Percentiles rank a stretch among this genome's conserved stretches.
Evolutionary conservation across 2,329 filamentous ascomycete species (phyloP).

Genomic region (Aspergillus versicolor): DNA sequence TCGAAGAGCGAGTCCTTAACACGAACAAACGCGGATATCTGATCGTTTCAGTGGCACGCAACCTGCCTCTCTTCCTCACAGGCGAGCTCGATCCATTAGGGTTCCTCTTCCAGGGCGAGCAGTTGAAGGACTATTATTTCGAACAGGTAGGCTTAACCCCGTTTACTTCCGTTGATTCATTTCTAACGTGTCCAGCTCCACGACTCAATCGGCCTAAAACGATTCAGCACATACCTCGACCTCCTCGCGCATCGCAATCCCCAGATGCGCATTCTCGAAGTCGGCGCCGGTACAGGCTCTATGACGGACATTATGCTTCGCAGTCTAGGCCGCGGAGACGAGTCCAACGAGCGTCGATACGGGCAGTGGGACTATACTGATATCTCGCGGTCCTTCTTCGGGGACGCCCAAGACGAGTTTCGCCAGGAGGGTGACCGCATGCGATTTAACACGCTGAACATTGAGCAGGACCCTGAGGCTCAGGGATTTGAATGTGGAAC

Average conservation of each 20-base stretch:
- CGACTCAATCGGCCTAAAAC: neutral
- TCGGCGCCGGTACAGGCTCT: conserved; percentile 16
- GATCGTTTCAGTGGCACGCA: neutral
- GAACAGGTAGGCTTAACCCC: neutral
- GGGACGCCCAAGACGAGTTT: conserved; percentile 10
- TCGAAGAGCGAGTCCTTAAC: neutral
- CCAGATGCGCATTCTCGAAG: conserved; percentile 13
- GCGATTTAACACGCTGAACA: conserved; percentile 15
- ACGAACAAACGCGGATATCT: neutral
- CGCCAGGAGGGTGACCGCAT: conserved; percentile 3
- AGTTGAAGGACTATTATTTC: conserved; percentile 3
- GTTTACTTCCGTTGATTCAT: no score
- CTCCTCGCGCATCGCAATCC: conserved; percentile 14
- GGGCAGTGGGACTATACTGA: conserved; percentile 16
- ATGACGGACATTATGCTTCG: neutral
- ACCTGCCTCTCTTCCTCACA: conserved; percentile 1
- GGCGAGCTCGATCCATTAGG: conserved; percentile 3
- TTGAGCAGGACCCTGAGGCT: conserved; percentile 16
- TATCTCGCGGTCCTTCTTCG: conserved; percentile 17
- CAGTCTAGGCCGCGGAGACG: neutral
- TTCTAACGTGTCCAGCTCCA: neutral
- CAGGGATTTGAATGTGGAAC: conserved; percentile 19
- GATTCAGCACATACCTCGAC: neutral
- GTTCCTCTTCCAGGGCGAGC: neutral
- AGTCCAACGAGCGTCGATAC: neutral